Conservation (phyloP, 2,329 filamentous ascomycete genomes). For the Onygenales sp. region DNA sequence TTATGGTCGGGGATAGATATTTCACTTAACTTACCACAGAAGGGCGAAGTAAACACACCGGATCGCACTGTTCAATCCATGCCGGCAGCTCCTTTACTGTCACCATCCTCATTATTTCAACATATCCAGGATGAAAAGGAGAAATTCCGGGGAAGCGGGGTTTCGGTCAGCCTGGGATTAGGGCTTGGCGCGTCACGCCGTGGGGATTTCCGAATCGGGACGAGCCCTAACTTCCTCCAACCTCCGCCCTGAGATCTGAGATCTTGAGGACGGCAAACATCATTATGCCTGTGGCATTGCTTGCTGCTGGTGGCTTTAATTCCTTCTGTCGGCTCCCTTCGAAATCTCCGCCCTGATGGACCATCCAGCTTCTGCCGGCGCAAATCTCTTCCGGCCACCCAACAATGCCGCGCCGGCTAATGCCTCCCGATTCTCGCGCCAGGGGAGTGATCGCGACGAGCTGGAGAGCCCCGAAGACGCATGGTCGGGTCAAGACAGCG, state of each 20-base stretch:
- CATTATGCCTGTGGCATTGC: not conserved
- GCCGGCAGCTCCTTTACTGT: too few relatives aligned
- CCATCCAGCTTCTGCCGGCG: not conserved
- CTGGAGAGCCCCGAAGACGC: constrained; percentile 19
- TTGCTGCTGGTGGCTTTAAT: not conserved
- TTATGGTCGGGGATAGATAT: too few relatives aligned
- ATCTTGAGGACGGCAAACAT: not conserved
- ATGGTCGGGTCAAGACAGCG: constrained; percentile 31
- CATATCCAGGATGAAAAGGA: too few relatives aligned
- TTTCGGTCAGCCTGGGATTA: not conserved
- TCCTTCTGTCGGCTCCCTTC: not conserved
- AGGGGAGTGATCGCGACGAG: constrained; percentile 8
- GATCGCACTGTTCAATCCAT: too few relatives aligned
- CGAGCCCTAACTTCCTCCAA: not conserved
- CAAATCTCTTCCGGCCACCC: not conserved
- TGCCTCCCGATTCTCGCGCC: not conserved
- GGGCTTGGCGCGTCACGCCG: not conserved
- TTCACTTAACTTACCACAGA: too few relatives aligned
- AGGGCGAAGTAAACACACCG: too few relatives aligned
- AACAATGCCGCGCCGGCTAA: not conserved
- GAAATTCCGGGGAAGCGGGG: not conserved
- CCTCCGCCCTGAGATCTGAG: not conserved
- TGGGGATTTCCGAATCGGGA: not conserved
- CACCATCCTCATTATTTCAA: too few relatives aligned
- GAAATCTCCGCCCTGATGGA: not conserved